Conservation (phyloP, 1,139 yeast species). For the Arxiozyma slooffiae region DNA sequence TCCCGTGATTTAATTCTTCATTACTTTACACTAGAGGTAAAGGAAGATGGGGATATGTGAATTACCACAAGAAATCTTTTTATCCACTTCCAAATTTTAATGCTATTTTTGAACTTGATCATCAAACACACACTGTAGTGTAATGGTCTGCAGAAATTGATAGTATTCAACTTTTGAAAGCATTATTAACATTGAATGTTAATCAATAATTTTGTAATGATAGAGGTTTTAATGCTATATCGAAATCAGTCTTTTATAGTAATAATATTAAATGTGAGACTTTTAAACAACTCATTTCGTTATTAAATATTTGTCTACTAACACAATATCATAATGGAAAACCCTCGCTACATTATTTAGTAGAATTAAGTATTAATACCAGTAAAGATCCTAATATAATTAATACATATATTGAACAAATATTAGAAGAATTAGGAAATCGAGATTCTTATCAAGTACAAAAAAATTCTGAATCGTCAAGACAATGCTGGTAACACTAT, state of each 20-base stretch:
- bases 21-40: slow-evolving; percentile 40
- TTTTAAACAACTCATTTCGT: slow-evolving; percentile 60
- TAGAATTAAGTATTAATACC: slow-evolving; percentile 48
- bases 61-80: slow-evolving; percentile 62
- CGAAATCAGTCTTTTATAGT: slow-evolving; percentile 75
- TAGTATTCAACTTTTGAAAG: slow-evolving; percentile 57
- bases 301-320: slow-evolving; percentile 59
- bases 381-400: slow-evolving; percentile 36
- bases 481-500: slow-evolving; percentile 65
- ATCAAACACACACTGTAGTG: slow-evolving; percentile 89
- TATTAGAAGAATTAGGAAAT: slow-evolving; percentile 31
- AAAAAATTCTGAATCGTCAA: slow-evolving; percentile 56
- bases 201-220: slow-evolving; percentile 66
- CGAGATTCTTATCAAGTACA: slow-evolving; percentile 41
- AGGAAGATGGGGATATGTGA: slow-evolving; percentile 52
- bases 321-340: slow-evolving; percentile 69
- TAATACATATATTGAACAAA: slow-evolving; percentile 35
- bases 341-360: slow-evolving; percentile 63
- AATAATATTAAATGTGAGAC: slow-evolving; percentile 75
- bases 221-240: slow-evolving; percentile 75
- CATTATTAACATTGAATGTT: slow-evolving; percentile 62
- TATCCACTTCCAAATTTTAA: slow-evolving; percentile 75
- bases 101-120: slow-evolving; percentile 80
- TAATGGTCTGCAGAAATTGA: slow-evolving; percentile 98
- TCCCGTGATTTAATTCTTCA: slow-evolving; percentile 28